Percentiles rank a stretch among this genome's conserved stretches.
These are phyloP conservation scores for Spizellomyces sp. DNA, from an alignment of 192 early-diverging fungal species.

Conservation along the genomic window DNA sequence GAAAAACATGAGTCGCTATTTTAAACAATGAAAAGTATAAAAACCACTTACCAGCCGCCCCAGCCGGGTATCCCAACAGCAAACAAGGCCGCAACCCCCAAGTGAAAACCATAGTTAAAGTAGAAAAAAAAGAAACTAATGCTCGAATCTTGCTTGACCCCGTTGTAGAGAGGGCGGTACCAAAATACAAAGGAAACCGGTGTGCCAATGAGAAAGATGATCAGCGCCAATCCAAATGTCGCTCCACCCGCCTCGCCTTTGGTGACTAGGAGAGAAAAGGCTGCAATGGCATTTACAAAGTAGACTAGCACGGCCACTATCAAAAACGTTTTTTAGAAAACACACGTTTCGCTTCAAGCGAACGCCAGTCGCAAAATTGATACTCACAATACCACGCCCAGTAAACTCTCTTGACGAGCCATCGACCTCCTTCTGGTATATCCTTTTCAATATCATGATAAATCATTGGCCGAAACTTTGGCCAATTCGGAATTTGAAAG, in stretches of 20 bases:
- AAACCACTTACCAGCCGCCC: no score
- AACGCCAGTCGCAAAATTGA: background rate
- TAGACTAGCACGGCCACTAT: conserved; percentile 30
- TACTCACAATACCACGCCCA: conserved; percentile 33
- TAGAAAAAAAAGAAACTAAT: no score
- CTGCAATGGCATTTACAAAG: conserved; percentile 35
- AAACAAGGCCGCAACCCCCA: no score
- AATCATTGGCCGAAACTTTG: conserved; percentile 37
- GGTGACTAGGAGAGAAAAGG: conserved; percentile 37
- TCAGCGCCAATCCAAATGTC: conserved; percentile 41
- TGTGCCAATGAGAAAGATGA: conserved; percentile 40
- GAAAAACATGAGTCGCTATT: no score
- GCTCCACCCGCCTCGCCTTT: conserved; percentile 39
- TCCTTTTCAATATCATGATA: conserved; percentile 51
- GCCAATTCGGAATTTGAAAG: conserved; percentile 40
- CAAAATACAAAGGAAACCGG: conserved; percentile 40
- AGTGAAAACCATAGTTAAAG: no score
- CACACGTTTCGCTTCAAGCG: background rate
- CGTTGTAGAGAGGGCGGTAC: conserved; percentile 45
- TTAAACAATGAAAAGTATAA: no score
- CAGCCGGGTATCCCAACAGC: no score
- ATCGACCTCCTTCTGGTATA: conserved; percentile 39
- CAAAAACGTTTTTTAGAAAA: background rate
- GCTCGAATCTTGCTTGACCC: conserved; percentile 20
- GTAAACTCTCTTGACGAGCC: conserved; percentile 45